phyloP scores from a whole-genome alignment of 768 basidiomycete genomes.

The Russula olivacea region DNA sequence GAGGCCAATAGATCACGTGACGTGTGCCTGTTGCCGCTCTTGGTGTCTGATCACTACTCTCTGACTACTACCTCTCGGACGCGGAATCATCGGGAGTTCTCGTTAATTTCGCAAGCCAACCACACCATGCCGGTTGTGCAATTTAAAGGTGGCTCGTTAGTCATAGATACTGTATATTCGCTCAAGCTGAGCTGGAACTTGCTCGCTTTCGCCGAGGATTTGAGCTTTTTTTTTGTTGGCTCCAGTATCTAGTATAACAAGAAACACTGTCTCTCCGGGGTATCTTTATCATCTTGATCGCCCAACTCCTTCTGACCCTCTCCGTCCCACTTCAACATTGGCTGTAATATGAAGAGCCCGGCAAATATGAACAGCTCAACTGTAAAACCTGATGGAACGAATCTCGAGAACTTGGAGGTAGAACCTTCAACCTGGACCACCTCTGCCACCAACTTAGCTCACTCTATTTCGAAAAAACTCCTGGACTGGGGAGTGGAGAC shows the following conservation, averaged over 20 bases:
- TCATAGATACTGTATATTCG: neutral
- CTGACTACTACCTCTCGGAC: too few relatives aligned
- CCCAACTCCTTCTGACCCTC: neutral
- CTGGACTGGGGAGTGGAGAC: constrained; percentile 34
- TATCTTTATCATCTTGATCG: neutral
- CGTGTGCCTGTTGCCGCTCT: too few relatives aligned
- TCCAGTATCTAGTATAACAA: neutral
- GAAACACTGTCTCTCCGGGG: neutral
- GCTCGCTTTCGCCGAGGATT: neutral
- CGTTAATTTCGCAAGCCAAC: neutral
- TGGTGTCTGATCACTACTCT: too few relatives aligned
- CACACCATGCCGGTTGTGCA: neutral
- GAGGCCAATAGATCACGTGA: too few relatives aligned
- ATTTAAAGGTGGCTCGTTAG: neutral
- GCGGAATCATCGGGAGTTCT: neutral
- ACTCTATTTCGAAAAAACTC: constrained; percentile 23
- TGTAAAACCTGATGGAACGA: neutral
- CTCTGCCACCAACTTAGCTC: neutral
- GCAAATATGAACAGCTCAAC: neutral
- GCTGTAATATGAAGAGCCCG: neutral
- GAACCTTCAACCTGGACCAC: neutral
- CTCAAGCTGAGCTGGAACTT: neutral
- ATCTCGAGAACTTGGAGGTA: too few relatives aligned
- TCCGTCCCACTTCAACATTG: neutral
- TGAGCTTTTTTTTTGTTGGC: too few relatives aligned